Evolutionary conservation across 805 yeast species (phyloP).

Genomic region (Candida pseudofarinosa): DNA sequence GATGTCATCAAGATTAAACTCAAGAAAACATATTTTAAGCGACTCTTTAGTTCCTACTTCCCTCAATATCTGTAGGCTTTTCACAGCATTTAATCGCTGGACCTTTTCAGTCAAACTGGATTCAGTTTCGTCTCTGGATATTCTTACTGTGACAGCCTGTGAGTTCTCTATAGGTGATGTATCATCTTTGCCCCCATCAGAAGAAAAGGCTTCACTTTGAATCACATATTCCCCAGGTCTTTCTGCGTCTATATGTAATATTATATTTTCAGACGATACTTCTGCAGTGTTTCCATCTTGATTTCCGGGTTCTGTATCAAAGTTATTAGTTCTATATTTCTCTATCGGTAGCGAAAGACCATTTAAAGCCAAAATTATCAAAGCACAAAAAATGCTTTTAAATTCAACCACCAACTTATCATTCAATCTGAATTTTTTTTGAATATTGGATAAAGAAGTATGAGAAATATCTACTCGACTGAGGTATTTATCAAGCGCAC

Average conservation of each 20-base stretch:
- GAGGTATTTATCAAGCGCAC: conserved; percentile 43
- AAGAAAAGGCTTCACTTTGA: conserved; percentile 19
- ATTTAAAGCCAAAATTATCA: conserved; percentile 46
- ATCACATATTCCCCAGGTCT: conserved; percentile 37
- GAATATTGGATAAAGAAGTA: conserved; percentile 27
- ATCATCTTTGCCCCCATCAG: conserved; percentile 12
- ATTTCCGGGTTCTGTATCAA: conserved; percentile 13
- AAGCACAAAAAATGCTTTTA: conserved; percentile 49
- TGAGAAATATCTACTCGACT: conserved; percentile 41
- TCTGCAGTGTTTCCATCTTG: conserved; percentile 5
- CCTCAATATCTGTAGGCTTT: conserved; percentile 38
- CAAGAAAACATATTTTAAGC: conserved; percentile 57
- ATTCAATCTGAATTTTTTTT: conserved; percentile 31
- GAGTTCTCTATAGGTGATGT: conserved; percentile 39
- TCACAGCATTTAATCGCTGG: conserved; percentile 36
- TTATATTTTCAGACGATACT: conserved; percentile 5
- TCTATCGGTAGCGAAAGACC: conserved; percentile 25
- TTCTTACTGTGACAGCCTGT: conserved; percentile 43
- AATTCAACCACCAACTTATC: conserved; percentile 48
- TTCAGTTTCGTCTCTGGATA: conserved; percentile 44
- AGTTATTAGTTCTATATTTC: conserved; percentile 14
- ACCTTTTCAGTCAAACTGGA: conserved; percentile 42
- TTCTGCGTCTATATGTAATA: conserved; percentile 7
- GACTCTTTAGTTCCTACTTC: conserved; percentile 49
- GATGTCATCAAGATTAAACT: conserved; percentile 20